Conservation (phyloP, 139 green algal species). For the Gonium pectorale region DNA sequence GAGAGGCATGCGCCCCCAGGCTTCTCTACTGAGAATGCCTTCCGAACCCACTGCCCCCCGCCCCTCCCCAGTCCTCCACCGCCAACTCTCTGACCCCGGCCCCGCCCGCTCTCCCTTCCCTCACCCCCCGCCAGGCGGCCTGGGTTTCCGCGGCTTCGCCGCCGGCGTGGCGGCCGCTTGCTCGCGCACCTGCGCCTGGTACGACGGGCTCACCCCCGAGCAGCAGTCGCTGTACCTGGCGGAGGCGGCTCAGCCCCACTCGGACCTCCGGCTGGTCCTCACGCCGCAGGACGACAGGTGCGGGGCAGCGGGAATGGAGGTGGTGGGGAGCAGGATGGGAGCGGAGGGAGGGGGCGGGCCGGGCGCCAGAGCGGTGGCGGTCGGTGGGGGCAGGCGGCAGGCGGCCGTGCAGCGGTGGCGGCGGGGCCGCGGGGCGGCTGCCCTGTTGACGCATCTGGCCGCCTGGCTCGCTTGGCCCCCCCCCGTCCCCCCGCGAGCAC, state of each 20-base stretch:
- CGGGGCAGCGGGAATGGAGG: too few relatives aligned
- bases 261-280: background rate
- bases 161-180: constrained; percentile 61
- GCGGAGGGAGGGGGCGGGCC: background rate
- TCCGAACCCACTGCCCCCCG: too few relatives aligned
- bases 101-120: background rate
- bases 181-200: constrained; percentile 71
- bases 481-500: too few relatives aligned
- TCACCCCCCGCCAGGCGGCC: background rate
- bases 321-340: too few relatives aligned
- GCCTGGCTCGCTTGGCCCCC: too few relatives aligned
- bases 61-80: too few relatives aligned
- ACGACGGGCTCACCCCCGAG: background rate
- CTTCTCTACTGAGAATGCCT: too few relatives aligned
- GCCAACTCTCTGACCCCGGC: too few relatives aligned
- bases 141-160: constrained; percentile 76
- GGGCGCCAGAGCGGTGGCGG: background rate
- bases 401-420: background rate
- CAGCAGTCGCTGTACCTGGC: background rate
- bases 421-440: too few relatives aligned
- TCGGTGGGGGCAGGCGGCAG: background rate
- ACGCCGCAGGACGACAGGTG: constrained; percentile 21
- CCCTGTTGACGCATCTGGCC: too few relatives aligned
- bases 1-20: too few relatives aligned
- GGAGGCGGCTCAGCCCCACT: background rate